These are phyloP conservation scores for Cyphellophora europaea DNA, from an alignment of 2,329 filamentous ascomycete genomes.

Conservation along the genomic window DNA sequence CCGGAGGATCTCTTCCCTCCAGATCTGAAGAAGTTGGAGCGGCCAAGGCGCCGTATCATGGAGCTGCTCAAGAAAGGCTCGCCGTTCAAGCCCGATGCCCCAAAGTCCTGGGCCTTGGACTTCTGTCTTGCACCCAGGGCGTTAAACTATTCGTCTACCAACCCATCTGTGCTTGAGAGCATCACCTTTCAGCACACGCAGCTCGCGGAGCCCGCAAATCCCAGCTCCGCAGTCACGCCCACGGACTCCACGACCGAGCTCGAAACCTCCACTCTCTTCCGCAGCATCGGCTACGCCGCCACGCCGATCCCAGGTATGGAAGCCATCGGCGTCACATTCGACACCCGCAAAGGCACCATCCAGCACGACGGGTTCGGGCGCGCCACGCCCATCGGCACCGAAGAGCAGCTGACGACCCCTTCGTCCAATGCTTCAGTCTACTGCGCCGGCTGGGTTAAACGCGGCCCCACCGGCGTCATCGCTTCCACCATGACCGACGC, in stretches of 20 bases:
- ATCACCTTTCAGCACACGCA: conserved; percentile 56
- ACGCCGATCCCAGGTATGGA: conserved; percentile 64
- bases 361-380: conserved; percentile 74
- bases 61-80: conserved; percentile 75
- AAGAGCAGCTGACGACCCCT: conserved; percentile 4
- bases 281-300: conserved; percentile 92
- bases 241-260: conserved; percentile 41
- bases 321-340: conserved; percentile 68
- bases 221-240: conserved; percentile 39
- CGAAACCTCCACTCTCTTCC: conserved; percentile 66
- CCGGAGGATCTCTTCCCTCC: conserved; percentile 57
- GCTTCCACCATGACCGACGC: conserved; percentile 93
- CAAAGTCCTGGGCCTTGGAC: conserved; percentile 73
- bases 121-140: conserved; percentile 71
- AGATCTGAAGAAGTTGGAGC: conserved; percentile 59
- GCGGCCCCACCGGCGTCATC: conserved; percentile 89
- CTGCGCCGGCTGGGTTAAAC: conserved; percentile 93
- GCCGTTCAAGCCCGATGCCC: conserved; percentile 34
- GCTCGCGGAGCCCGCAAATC: conserved; percentile 41
- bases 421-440: conserved; percentile 62
- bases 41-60: conserved; percentile 67
- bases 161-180: conserved; percentile 46
- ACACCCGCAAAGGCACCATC: conserved; percentile 64
- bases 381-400: conserved; percentile 36
- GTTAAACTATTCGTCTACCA: conserved; percentile 47